Conservation (phyloP, 116 monocot species). For the Papilionanthe hybrid region DNA sequence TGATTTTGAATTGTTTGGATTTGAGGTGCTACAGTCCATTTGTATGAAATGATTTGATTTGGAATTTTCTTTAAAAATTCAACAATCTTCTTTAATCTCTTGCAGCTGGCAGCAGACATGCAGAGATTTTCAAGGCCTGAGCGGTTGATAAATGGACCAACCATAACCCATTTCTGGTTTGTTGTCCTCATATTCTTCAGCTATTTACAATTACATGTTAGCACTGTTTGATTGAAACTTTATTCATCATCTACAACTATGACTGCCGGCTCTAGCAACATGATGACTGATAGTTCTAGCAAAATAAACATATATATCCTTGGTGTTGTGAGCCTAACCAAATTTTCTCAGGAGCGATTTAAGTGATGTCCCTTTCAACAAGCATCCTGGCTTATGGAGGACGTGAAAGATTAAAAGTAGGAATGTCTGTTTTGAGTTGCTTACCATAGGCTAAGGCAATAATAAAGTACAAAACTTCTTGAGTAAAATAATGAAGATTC, state of each 20-base stretch:
- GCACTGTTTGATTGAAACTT: not conserved
- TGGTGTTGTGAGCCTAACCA: too few species aligned
- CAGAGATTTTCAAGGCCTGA: constrained; percentile 99
- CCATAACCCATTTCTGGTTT: constrained; percentile 93
- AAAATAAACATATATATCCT: too few species aligned
- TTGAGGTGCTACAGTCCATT: not conserved
- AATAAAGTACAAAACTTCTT: too few species aligned
- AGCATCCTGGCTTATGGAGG: too few species aligned
- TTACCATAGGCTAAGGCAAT: too few species aligned
- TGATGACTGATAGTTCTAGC: not conserved
- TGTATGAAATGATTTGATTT: not conserved
- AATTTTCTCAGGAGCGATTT: too few species aligned
- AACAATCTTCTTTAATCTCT: constrained; percentile 4
- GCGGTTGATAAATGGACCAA: constrained; percentile 90
- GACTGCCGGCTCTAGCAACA: not conserved
- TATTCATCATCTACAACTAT: not conserved
- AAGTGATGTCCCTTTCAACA: too few species aligned
- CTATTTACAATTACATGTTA: not conserved
- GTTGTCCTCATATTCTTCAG: not conserved
- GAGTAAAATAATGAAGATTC: too few species aligned
- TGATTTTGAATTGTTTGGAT: not conserved
- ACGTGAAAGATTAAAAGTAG: too few species aligned
- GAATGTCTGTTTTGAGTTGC: too few species aligned
- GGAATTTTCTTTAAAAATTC: not conserved
- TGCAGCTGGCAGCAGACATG: constrained; percentile 97